Base-by-base conservation (phyloP, 2,329 filamentous ascomycete species). In the Phyllosticta citribraziliensis region DNA sequence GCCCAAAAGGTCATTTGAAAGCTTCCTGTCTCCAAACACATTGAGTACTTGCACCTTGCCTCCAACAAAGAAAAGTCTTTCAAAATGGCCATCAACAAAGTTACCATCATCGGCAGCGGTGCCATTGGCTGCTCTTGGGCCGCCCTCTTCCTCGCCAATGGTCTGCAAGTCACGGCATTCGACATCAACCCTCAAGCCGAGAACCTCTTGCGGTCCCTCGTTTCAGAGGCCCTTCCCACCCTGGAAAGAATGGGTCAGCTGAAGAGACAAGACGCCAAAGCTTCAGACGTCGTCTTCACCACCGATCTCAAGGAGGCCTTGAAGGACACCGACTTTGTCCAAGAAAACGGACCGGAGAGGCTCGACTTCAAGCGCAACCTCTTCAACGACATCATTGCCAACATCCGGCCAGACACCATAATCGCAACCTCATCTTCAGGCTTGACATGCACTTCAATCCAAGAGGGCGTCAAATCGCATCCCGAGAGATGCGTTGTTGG, bases 71-170 rank as follows among this genome's bases (percentile, higher is more conserved):
- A 40, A 1, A 35, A 14, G 1, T 17, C 17, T 14, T 47, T 47
- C 10, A 10, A 17, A 57, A 24, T 35, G 20, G 24, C 27, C 24
- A 63, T 64, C 63, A 66, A 66, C 27, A 69, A 65, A 6, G 65
- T 72, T n/a, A 67, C 66, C 54, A 67, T 76, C 4, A 70, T 76
- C 52, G 74, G 74, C 10, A 71, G 68, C 27, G 74, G 75, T 5
- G 68, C 72, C 14, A 77, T 77, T 19, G 75, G 74, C 17, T 71
- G 74, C 19, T 74, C 71, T 11, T 79, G 77, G 76, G 72, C 75
- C 1, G 73, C 72, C 10, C 67, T 77, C 0, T 76, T 76, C 56
- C 68, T 76, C 0, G 68, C 74, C 4, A 68, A 70, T 55, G 74
- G 74, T 20, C 63, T 73, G n/a, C 65, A 66, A 19, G 76, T 78